Base-by-base conservation (phyloP, 495 filamentous ascomycete species). In the Neurospora sp. region DNA sequence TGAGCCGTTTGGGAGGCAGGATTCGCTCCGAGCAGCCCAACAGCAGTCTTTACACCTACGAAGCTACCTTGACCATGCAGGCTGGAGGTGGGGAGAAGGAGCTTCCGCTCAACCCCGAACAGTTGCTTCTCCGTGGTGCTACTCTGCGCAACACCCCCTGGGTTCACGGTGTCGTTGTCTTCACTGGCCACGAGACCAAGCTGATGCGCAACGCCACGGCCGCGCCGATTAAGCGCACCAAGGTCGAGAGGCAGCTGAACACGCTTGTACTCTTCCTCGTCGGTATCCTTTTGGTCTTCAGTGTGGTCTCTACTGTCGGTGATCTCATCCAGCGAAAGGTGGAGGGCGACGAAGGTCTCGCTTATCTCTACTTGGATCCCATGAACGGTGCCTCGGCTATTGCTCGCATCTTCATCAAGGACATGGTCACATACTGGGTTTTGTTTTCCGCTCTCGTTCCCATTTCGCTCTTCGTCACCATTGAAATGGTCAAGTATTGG, bases 161-260 rank as follows among this genome's bases (percentile, higher is more conserved):
- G 96, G 90, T 99, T 71, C 93, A 98, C 81, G 96, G 94, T 39
- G 89, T 96, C 71, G 96, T 98, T 74, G 94, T 98, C 18, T 99
- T 99, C 76, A 99, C 94, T 23, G 96, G 96, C 72, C 96, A 99
- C 81, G 95, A 99, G 83, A 98, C 96, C 38, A 99, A 99, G 81
- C 86, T 99, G 77, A 98, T 99, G 96, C 89, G 96, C 73, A 99
- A 99, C 80, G 96, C 96, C 38, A 98, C 95, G 10, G 96, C 96
- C 14, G 92, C 96, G 3, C 96, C 96, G 42, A 98, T 99, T 81
- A 99, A 99, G 85, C 90, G 93, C 69, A 99, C 96, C 7, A 93
- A 93, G 46, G 96, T 99, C 7, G 96, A 98, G 81, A 89, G 90
- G 48, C 92, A 93, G 84, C 90, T 99, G 48, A 99, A 99, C 81